phyloP scores from a whole-genome alignment of 176 grass and related monocot genomes.

The Carex pumila region DNA sequence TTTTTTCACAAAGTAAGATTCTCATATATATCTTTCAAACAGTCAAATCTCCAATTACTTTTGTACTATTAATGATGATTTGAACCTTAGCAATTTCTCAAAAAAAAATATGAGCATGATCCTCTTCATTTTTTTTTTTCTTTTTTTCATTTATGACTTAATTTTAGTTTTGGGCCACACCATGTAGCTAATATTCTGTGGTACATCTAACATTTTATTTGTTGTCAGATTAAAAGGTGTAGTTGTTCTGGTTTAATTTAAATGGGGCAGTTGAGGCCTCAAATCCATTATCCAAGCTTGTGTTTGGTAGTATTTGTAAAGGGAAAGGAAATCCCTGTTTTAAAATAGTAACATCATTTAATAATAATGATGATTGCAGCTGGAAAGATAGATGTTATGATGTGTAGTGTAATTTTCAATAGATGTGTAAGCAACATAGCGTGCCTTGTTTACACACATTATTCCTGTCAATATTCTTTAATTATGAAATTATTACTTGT shows the following conservation, averaged over 20 bases:
- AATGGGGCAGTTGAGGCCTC: slow-evolving; percentile 14
- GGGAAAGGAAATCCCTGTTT: background rate
- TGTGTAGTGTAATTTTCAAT: background rate
- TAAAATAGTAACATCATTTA: background rate
- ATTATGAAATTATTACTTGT: background rate
- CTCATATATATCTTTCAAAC: background rate
- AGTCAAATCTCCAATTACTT: background rate
- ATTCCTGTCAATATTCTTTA: background rate
- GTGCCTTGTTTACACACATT: background rate
- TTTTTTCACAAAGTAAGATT: background rate
- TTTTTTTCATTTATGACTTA: background rate
- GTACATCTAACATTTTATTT: background rate
- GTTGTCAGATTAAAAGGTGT: slow-evolving; percentile 5
- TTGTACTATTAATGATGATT: background rate
- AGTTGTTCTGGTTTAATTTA: background rate
- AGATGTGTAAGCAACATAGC: background rate
- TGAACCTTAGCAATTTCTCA: background rate
- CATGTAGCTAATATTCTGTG: background rate
- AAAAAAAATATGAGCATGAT: background rate
- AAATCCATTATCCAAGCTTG: slow-evolving; percentile 6
- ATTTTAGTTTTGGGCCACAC: background rate
- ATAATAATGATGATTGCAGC: background rate
- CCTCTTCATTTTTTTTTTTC: background rate
- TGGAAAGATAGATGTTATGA: background rate
- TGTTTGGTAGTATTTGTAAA: background rate